Conservation (phyloP, 2,329 filamentous ascomycete species). For the Paracamarosporium sp. region DNA sequence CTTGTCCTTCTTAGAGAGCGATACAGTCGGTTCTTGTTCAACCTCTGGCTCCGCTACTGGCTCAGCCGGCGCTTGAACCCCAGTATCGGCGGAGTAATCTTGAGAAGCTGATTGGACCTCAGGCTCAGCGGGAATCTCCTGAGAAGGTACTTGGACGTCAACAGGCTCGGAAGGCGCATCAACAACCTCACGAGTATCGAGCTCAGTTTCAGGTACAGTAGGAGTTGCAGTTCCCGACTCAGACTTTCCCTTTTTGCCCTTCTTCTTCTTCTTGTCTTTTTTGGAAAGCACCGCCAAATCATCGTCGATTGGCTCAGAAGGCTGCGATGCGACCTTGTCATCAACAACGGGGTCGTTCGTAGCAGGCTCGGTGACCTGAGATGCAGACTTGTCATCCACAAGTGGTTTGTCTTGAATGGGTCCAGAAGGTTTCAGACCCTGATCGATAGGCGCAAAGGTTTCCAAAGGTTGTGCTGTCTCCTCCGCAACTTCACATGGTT, state of each 20-base stretch:
- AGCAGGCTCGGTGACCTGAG: neutral
- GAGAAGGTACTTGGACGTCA: neutral
- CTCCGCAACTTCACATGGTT: neutral
- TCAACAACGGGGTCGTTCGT: neutral
- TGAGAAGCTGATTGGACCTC: neutral
- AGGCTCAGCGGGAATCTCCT: neutral
- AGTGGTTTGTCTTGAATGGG: neutral
- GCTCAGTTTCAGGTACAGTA: neutral
- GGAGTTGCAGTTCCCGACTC: neutral
- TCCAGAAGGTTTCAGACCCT: neutral
- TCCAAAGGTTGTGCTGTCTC: neutral
- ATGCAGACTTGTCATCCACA: neutral
- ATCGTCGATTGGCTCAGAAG: neutral
- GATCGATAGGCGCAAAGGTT: neutral
- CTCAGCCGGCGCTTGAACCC: neutral
- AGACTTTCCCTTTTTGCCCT: constrained; percentile 7
- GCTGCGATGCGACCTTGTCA: neutral
- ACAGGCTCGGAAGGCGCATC: neutral
- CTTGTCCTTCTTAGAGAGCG: constrained; percentile 5
- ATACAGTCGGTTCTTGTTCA: neutral
- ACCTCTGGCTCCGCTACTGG: neutral
- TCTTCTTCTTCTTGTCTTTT: constrained; percentile 9
- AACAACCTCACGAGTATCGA: neutral
- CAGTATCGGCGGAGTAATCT: neutral
- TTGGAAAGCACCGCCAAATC: neutral